A percentile compares a stretch with the other conserved stretches of the same genome.
Conservation (phyloP, 139 green algal species). For the Eudorina sp. region DNA sequence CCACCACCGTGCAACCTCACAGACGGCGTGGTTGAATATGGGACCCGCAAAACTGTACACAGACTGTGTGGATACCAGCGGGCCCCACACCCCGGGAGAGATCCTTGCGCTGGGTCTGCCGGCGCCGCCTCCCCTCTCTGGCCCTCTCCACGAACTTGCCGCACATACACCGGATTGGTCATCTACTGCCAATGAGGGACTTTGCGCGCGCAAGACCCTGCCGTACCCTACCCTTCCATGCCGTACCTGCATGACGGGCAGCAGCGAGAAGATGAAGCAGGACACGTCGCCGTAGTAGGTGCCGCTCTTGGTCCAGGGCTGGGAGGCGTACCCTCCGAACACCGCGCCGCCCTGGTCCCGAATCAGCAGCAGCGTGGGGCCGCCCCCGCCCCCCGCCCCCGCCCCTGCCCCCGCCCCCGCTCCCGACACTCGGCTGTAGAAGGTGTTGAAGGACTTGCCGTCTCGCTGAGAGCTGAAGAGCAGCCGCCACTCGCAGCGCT, state of each 20-base stretch:
- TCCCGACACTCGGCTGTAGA: slow-evolving; percentile 49
- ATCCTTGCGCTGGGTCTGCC: too few species aligned
- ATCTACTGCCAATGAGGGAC: too few species aligned
- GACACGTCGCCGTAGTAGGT: slow-evolving; percentile 70
- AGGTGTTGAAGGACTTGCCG: slow-evolving; percentile 74
- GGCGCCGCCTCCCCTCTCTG: too few species aligned
- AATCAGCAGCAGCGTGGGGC: slow-evolving; percentile 63
- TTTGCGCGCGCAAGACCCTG: too few species aligned
- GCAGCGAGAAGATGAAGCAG: slow-evolving; percentile 67
- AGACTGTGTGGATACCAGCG: too few species aligned
- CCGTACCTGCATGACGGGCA: slow-evolving; percentile 49
- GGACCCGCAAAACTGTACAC: too few species aligned
- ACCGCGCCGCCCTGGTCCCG: slow-evolving; percentile 59
- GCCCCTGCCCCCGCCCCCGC: neutral
- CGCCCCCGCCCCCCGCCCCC: neutral
- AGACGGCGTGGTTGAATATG: too few species aligned
- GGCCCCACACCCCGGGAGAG: too few species aligned
- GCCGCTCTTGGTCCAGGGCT: slow-evolving; percentile 67
- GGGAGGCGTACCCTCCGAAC: slow-evolving; percentile 70
- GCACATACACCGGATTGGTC: too few species aligned
- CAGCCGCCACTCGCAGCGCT: slow-evolving; percentile 66
- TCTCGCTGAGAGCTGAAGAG: slow-evolving; percentile 69
- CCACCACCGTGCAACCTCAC: too few species aligned
- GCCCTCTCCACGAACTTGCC: too few species aligned
- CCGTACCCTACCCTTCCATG: too few species aligned